Base-by-base conservation (phyloP, 768 basidiomycete species). In the Exidia glandulosa region DNA sequence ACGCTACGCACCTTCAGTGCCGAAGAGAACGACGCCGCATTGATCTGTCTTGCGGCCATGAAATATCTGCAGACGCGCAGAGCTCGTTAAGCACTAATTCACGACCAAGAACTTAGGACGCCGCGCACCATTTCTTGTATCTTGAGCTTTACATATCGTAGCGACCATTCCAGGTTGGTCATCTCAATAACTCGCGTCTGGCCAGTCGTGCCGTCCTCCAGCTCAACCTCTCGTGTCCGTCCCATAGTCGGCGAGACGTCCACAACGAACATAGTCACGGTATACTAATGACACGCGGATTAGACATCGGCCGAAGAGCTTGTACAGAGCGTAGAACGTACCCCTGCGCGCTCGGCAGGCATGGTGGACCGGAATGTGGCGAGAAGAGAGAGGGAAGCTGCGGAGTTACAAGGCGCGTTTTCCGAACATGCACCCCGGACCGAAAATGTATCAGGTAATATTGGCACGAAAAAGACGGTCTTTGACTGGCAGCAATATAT, bases 11-110 rank as follows among this genome's bases (percentile, higher is more conserved):
- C 92, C 82, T 70, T 90, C 84, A 2, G 87, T 83, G n/a, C 91
- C 94, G 66, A 92, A 93, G 2, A 86, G 72, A 54, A 96, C 79
- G 31, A 97, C 82, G n/a, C 92, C 90, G 68, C 92, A 91, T 68
- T 91, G 85, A 68, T 95, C 94, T 10, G 94, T 97, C 76, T 95
- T 96, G 45, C 94, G 79, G 14, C 87, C 89, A 64, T 88, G 84
- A 68, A 85, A 93, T 64, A 97, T 93, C 94, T 98, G 60, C 30
- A 50, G 56, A 58, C 19, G 25, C 37, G 16, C 4, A 48, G 23
- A 57, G 27, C n/a, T n/a, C 32, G 23, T 2, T 36, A 32, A 61
- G 27, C 14, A 33, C 27, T 32, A 36, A 9, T 14, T 16, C 27
- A 32, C 25, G 1, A 31, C n/a, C n/a, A n/a, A n/a, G n/a, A 30